Percentiles rank a stretch among this genome's conserved stretches.
Evolutionary conservation across 1,284 basidiomycete species (phyloP).

Genomic region (Kalmanozyma brasiliensis): DNA sequence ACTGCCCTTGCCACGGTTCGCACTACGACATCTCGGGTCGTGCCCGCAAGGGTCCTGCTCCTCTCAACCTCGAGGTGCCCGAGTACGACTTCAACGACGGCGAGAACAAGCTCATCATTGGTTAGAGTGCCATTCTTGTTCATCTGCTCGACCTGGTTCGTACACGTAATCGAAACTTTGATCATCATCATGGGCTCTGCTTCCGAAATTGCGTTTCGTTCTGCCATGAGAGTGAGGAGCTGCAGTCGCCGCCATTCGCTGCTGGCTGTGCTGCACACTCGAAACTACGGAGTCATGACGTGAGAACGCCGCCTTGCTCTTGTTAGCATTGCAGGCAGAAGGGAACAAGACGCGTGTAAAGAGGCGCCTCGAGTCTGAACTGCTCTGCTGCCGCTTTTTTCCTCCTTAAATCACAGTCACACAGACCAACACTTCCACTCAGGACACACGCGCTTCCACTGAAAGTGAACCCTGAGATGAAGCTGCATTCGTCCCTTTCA

Average conservation of each 20-base stretch:
- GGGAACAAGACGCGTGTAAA: constrained; percentile 27
- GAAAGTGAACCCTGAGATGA: too few relatives aligned
- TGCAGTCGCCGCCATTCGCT: background rate
- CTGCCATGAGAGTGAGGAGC: too few relatives aligned
- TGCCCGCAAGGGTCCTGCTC: constrained; percentile 86
- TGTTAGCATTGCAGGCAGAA: too few relatives aligned
- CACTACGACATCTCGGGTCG: constrained; percentile 96
- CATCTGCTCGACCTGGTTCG: constrained; percentile 1
- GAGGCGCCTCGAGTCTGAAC: background rate
- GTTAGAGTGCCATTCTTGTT: constrained; percentile 71
- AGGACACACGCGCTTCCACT: constrained; percentile 9
- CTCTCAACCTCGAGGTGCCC: constrained; percentile 85
- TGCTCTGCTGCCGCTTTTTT: constrained; percentile 21
- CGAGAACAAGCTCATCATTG: constrained; percentile 80
- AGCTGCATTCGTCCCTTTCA: background rate
- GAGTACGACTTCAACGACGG: constrained; percentile 68
- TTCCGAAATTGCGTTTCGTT: too few relatives aligned
- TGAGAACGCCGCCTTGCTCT: too few relatives aligned
- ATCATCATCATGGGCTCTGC: too few relatives aligned
- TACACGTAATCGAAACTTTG: constrained; percentile 2
- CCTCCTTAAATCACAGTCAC: too few relatives aligned
- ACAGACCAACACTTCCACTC: constrained; percentile 34
- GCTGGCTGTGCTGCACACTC: too few relatives aligned
- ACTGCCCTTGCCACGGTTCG: constrained; percentile 88
- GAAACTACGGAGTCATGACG: too few relatives aligned